phyloP scores from a whole-genome alignment of 108 stramenopile genomes.

The Schizochytrium sp. region DNA sequence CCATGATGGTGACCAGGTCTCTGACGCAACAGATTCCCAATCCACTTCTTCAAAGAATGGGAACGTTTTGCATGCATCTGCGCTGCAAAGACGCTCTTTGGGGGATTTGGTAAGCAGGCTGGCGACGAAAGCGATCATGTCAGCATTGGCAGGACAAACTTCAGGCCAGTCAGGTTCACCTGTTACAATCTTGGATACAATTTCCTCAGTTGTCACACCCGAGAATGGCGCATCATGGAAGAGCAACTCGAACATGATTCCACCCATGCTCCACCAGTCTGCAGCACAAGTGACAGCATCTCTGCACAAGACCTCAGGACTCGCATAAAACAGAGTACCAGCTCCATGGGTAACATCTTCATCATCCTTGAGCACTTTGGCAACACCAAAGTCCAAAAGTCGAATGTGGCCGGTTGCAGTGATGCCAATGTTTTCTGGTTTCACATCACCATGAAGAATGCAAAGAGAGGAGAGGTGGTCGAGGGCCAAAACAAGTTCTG shows the following conservation, averaged over 20 bases:
- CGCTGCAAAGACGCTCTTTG: not conserved
- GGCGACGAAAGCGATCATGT: not conserved
- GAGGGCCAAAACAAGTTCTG: not conserved
- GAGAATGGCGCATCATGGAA: not conserved
- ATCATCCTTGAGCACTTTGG: not conserved
- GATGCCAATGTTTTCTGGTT: slow-evolving; percentile 27
- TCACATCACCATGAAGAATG: not conserved
- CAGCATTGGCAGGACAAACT: not conserved
- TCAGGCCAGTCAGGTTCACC: not conserved
- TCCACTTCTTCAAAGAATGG: not conserved
- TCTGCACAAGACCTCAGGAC: not conserved
- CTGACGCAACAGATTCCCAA: not conserved
- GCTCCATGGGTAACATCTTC: not conserved
- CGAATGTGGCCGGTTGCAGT: not conserved
- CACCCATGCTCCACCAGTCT: slow-evolving; percentile 27
- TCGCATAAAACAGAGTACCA: not conserved
- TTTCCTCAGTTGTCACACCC: not conserved
- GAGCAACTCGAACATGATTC: not conserved
- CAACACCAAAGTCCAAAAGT: not conserved
- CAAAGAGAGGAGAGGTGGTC: not conserved
- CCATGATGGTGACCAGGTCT: not conserved
- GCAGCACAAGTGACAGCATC: not conserved
- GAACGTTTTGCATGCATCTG: not conserved
- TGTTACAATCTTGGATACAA: not conserved
- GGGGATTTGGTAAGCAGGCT: not conserved